Base-by-base conservation (phyloP, 352 stramenopile genomes). In the Phytophthora ramorum region DNA sequence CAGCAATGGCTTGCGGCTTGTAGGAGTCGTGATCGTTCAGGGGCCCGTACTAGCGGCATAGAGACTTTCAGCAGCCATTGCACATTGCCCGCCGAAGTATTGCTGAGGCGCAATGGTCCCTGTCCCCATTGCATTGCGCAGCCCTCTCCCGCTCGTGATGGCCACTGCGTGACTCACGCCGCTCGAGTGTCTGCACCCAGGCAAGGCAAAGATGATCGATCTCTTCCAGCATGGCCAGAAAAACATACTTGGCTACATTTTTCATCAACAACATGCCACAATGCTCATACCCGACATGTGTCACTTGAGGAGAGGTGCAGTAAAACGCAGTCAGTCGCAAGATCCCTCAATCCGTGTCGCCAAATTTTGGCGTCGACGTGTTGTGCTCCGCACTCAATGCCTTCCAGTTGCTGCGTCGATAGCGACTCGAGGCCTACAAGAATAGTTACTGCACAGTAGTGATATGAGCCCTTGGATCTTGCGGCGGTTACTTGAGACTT, bases 191-290 rank as follows among this genome's bases (percentile, higher is more conserved):
- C 24, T n/a, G n/a, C 22, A 3, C 22, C 22, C 22, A 24, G 22
- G 22, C 22, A 24, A 24, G 22, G n/a, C n/a, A n/a, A n/a, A n/a
- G n/a, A n/a, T n/a, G n/a, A n/a, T n/a, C n/a, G n/a, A n/a, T n/a
- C n/a, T n/a, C n/a, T n/a, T 66, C 59, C 58, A 59, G 48, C 50
- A 14, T n/a, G 48, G 40, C 32, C 51, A 66, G 41, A 66, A 66
- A n/a, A 66, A 66, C 14, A 40, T 45, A 24, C 58, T 60, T 66
- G 49, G 58, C 58, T 66, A 61, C 58, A 59, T 46, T 53, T 65
- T 35, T 14, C 37, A 28, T 26, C 41, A n/a, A n/a, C 16, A 20
- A 13, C 38, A 41, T 52, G 45, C 37, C 46, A 41, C 55, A 7
- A n/a, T 6, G 30, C 37, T 59, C 52, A 49, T 43, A 51, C 49